A percentile compares a stretch with the other conserved stretches of the same genome.
These are phyloP conservation scores for Entomortierella chlamydospora DNA, from an alignment of 192 early-diverging fungal species.

Conservation along the genomic window DNA sequence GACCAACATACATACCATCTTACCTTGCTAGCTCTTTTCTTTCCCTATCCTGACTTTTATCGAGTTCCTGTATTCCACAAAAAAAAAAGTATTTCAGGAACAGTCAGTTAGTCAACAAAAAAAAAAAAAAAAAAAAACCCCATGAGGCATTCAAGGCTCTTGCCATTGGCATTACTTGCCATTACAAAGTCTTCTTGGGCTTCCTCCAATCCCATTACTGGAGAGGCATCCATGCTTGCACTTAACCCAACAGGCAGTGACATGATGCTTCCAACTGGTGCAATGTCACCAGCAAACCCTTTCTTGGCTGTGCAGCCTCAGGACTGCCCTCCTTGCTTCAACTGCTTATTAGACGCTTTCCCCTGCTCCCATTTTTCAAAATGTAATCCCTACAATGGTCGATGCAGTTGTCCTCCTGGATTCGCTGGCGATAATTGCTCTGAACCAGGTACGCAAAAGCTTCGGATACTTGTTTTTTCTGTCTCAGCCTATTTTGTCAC, in stretches of 20 bases:
- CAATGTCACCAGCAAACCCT: conserved; percentile 29
- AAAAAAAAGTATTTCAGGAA: background rate
- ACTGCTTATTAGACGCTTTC: conserved; percentile 82
- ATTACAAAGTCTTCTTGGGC: conserved; percentile 1
- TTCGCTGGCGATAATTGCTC: conserved; percentile 86
- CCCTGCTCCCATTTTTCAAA: conserved; percentile 80
- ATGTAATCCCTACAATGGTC: conserved; percentile 79
- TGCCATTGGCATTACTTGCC: conserved; percentile 18
- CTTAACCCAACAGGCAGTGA: conserved; percentile 9
- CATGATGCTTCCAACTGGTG: conserved; percentile 14
- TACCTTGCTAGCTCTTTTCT: no score
- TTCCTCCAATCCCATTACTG: background rate
- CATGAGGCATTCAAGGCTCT: conserved; percentile 28
- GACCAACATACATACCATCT: no score
- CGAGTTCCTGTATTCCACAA: background rate
- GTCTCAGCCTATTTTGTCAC: no score
- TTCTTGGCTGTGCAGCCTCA: conserved; percentile 21
- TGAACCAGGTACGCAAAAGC: conserved; percentile 72
- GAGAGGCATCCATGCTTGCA: conserved; percentile 7
- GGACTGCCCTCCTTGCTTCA: conserved; percentile 86
- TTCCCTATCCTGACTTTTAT: background rate
- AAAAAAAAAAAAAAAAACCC: background rate
- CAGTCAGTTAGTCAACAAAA: no score
- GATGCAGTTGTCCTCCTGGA: conserved; percentile 80
- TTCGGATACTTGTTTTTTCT: no score